These are phyloP conservation scores for Phytophthora chlamydospora DNA, from an alignment of 352 stramenopile genomes.

Conservation along the genomic window DNA sequence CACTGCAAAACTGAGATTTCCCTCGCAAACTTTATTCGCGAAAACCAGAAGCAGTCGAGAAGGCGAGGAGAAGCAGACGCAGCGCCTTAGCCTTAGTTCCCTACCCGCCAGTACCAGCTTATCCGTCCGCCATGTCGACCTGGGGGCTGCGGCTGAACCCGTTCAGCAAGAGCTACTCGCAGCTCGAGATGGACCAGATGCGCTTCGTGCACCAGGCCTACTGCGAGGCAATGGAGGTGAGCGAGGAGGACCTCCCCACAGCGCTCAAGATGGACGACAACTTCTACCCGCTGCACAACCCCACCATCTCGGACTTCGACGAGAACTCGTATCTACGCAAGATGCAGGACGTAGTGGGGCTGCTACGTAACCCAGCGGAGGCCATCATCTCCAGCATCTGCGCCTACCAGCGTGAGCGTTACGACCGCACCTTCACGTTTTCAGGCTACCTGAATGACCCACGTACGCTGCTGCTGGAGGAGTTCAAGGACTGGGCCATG, in stretches of 20 bases:
- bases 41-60: constrained; percentile 27
- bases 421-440: constrained; percentile 77
- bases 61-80: constrained; percentile 25
- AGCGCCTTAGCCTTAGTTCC: background rate
- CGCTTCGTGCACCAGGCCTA: constrained; percentile 86
- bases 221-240: constrained; percentile 84
- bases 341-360: constrained; percentile 85
- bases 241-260: constrained; percentile 80
- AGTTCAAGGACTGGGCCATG: constrained; percentile 90
- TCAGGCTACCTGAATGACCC: constrained; percentile 87
- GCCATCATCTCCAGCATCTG: constrained; percentile 89
- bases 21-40: background rate
- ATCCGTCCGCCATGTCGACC: constrained; percentile 55
- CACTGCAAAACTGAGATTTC: constrained; percentile 29
- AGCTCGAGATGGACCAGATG: constrained; percentile 87
- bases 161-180: constrained; percentile 84
- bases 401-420: constrained; percentile 80
- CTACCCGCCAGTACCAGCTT: constrained; percentile 1
- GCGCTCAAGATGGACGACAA: constrained; percentile 88
- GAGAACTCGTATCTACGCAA: constrained; percentile 89
- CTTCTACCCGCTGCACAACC: constrained; percentile 80
- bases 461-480: constrained; percentile 79
- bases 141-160: constrained; percentile 87
- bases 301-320: constrained; percentile 82
- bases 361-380: constrained; percentile 81